Evolutionary conservation across 192 early-diverging fungal genomes (phyloP).

Genomic region (Rhizophlyctis rosea): DNA sequence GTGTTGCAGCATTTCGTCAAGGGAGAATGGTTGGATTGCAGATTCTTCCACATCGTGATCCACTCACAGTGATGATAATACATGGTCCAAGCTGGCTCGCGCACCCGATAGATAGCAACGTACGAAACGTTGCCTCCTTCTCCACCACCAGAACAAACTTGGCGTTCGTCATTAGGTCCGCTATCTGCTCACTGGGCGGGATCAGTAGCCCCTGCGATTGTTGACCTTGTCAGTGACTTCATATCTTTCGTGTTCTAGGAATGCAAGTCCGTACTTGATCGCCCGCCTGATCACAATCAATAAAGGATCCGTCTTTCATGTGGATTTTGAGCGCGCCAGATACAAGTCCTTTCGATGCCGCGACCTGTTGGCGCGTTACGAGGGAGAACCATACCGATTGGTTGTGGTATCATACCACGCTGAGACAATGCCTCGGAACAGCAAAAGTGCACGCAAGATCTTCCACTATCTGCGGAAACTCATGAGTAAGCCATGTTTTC

Average conservation of each 20-base stretch:
- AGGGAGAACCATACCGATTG: background rate
- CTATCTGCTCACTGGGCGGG: background rate
- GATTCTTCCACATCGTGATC: background rate
- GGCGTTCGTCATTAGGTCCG: slow-evolving; percentile 16
- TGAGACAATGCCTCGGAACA: slow-evolving; percentile 25
- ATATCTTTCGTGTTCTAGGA: slow-evolving; percentile 1
- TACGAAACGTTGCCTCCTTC: slow-evolving; percentile 38
- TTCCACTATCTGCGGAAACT: slow-evolving; percentile 24
- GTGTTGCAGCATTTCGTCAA: background rate
- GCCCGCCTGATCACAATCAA: slow-evolving; percentile 9
- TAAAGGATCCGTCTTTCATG: slow-evolving; percentile 15
- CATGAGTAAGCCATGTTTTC: background rate
- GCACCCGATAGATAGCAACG: slow-evolving; percentile 7
- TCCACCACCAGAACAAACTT: slow-evolving; percentile 35
- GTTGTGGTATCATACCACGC: slow-evolving; percentile 9
- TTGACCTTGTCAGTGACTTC: background rate
- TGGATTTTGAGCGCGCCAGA: slow-evolving; percentile 17
- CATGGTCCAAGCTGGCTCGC: slow-evolving; percentile 11
- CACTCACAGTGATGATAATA: slow-evolving; percentile 17
- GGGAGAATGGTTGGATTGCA: background rate
- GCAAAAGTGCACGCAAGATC: slow-evolving; percentile 34
- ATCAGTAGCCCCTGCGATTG: background rate
- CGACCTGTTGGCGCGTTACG: slow-evolving; percentile 12
- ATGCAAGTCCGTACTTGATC: background rate
- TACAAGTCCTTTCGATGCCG: slow-evolving; percentile 32